Conservation (phyloP, 768 basidiomycete species). For the Fistulinella prunicolor region DNA sequence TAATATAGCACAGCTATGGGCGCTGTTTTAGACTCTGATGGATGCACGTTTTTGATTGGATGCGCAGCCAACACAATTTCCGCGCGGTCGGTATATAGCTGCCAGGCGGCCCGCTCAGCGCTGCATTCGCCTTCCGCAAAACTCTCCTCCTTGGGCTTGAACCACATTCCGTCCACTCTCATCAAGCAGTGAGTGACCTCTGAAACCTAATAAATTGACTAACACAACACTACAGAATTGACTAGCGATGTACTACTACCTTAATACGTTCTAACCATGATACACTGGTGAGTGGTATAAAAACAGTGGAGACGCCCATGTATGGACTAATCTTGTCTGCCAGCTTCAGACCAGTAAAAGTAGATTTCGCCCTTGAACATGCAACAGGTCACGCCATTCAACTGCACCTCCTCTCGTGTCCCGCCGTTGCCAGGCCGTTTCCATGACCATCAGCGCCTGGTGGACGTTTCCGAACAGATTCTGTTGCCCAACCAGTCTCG, state of each 20-base stretch:
- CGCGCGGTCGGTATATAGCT: slow-evolving; percentile 33
- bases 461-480: slow-evolving; percentile 58
- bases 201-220: slow-evolving; percentile 4
- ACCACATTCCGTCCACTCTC: neutral
- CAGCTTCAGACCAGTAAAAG: slow-evolving; percentile 30
- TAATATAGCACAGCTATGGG: slow-evolving; percentile 18
- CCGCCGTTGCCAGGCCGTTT: slow-evolving; percentile 66
- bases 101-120: no score
- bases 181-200: slow-evolving; percentile 4
- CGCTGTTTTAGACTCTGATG: slow-evolving; percentile 11
- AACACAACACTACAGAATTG: slow-evolving; percentile 10
- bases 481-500: slow-evolving; percentile 52
- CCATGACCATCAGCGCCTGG: slow-evolving; percentile 59
- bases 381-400: slow-evolving; percentile 57
- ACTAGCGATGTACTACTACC: slow-evolving; percentile 19
- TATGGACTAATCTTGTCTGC: slow-evolving; percentile 1
- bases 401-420: slow-evolving; percentile 51
- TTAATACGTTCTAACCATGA: slow-evolving; percentile 3
- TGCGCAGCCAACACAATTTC: slow-evolving; percentile 24
- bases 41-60: slow-evolving; percentile 21
- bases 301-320: slow-evolving; percentile 2
- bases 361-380: slow-evolving; percentile 29
- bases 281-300: slow-evolving; percentile 20
- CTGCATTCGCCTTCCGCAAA: neutral
- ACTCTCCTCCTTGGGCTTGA: no score